Evolutionary conservation across 2,329 filamentous ascomycete genomes (phyloP), one percentile per base, ranked within the genome.

Genomic region (Phialophora verrucosa): DNA sequence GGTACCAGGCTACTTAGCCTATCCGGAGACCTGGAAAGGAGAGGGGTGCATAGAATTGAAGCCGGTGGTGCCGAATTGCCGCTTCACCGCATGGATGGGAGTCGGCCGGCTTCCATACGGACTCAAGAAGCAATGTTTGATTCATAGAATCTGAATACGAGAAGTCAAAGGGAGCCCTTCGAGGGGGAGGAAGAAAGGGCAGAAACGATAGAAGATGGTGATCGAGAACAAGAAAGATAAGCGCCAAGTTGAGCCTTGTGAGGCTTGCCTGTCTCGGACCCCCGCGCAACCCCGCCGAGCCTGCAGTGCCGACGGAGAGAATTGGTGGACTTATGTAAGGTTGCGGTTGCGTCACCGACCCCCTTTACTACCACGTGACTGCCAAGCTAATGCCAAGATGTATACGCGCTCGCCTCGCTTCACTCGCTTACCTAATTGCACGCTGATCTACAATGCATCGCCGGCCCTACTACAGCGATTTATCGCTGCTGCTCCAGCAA

Each of bases 231-330:
- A 51, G 11, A 5, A 51, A 51, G 11, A 5, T 51, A 27, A 51
- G 49, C 49, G 49, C 49, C 49, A 51, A 51, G 49, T 17, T 51
- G 49, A 51, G 10, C 49, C 49, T 51, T 23, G 6, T 11, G 11
- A 27, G 4, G 49, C 49, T 25, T 51, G 10, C 20, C 20, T 10
- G 27, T 11, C 25, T 25, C 20, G 20, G 47, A 10, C 8, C 25
- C 47, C 31, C 7, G 7, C 25, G 38, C 38, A 42, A 17, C 1
- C 17, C 35, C 14, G 35, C 35, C 14, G 12, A 42, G 35, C 35
- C 38, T 42, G 12, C 38, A 42, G 14, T 42, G 3, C 29, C 29
- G 6, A 31, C 29, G 29, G 29, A 8, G 29, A 8, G 7, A 31
- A 7, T 31, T 31, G 29, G 6, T 35, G 32, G 32, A 35, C 12